Evolutionary conservation across 306 rosid genomes (phyloP), one percentile per base, ranked within the genome.

Genomic region (Pterocarpus macrocarpus): DNA sequence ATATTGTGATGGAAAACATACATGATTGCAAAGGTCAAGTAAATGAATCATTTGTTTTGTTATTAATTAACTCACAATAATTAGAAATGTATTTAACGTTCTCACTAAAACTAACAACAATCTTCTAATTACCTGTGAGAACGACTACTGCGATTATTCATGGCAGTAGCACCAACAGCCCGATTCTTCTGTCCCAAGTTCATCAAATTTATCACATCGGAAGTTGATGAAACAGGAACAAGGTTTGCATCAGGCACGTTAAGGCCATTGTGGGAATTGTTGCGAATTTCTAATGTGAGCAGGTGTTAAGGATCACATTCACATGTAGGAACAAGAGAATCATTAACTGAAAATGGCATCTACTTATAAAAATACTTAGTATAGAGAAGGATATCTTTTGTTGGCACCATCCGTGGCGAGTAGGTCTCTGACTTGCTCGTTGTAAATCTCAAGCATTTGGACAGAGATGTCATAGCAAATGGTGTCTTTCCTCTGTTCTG

Each of bases 361-460:
- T 33, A 78, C 17, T 35, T 9, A 77, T 33, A 16, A 79, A 50
- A 49, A 55, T 17, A 12, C 43, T 36, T 34, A 53, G 2, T 43
- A 56, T 66, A 66, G 39, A 87, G 90, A 91, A 82, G 99, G 99
- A 96, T 96, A 96, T 96, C 94, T 88, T 83, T 85, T 88, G 87
- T 71, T 88, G 41, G 82, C 55, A 76, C 88, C 85, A 64, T 91
- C 98, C 28, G 82, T 77, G 14, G 83, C 79, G n/a, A 95, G 91
- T 71, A 93, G 91, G 79, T 96, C 99, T 72, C 92, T 87, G 53
- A 96, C 95, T 92, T 94, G 97, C 82, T 96, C 99, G 34, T 93
- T 93, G 89, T 96, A 96, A 79, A 96, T 93, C 88, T 96, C 99
- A 78, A 96, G 97, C 98, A 96, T 96, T 88, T 96, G 99, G 63